Evolutionary conservation across 2,329 filamentous ascomycete species (phyloP).

Genomic region (Penicillium sclerotiorum): DNA sequence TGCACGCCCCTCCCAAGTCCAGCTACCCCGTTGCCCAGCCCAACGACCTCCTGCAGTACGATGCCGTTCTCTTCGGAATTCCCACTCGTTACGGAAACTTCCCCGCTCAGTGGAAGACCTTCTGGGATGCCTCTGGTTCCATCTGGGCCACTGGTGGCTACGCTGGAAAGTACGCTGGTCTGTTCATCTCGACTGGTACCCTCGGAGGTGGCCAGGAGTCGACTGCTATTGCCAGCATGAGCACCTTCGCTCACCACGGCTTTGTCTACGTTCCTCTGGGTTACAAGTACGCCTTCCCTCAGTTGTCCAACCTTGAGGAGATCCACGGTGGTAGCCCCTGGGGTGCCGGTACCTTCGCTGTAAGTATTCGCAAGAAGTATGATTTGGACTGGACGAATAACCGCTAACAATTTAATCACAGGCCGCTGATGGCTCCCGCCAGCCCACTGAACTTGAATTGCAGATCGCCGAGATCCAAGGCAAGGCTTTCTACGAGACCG

Average conservation of each 20-base stretch:
- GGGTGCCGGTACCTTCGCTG: slow-evolving; percentile 91
- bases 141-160: slow-evolving; percentile 79
- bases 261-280: slow-evolving; percentile 96
- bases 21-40: slow-evolving; percentile 67
- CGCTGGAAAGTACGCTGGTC: slow-evolving; percentile 84
- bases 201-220: slow-evolving; percentile 90
- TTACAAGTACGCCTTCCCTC: slow-evolving; percentile 76
- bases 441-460: slow-evolving; percentile 75
- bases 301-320: slow-evolving; percentile 72
- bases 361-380: no score
- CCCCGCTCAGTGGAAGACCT: slow-evolving; percentile 87
- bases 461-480: slow-evolving; percentile 81
- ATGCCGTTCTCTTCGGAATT: slow-evolving; percentile 90
- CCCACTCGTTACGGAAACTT: slow-evolving; percentile 97
- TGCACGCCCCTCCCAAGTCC: slow-evolving; percentile 81
- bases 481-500: slow-evolving; percentile 76
- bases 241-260: slow-evolving; percentile 88
- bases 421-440: slow-evolving; percentile 75
- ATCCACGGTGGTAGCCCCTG: slow-evolving; percentile 85
- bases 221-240: slow-evolving; percentile 78
- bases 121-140: slow-evolving; percentile 83
- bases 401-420: slow-evolving; percentile 25
- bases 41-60: slow-evolving; percentile 70
- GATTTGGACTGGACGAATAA: no score
- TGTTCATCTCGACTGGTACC: slow-evolving; percentile 87